phyloP scores from a whole-genome alignment of 1,284 basidiomycete species.

The Veloporphyrellus conicus region DNA sequence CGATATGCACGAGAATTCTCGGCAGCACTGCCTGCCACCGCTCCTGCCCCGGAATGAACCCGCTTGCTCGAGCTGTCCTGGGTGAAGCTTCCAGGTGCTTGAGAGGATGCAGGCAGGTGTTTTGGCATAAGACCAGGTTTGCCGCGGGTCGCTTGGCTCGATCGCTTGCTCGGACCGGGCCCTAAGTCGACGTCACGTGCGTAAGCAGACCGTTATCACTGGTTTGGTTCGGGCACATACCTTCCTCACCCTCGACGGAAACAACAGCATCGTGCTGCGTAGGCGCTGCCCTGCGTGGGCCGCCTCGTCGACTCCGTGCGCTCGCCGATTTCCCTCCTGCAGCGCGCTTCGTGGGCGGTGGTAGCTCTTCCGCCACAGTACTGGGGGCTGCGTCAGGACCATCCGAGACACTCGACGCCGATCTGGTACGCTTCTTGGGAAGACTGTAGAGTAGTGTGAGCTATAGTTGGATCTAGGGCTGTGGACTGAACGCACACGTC shows the following conservation, averaged over 20 bases:
- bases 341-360: conserved; percentile 31
- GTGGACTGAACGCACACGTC: conserved; percentile 50
- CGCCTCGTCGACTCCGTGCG: conserved; percentile 40
- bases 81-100: conserved; percentile 37
- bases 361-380: conserved; percentile 42
- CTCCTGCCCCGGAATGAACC: conserved; percentile 37
- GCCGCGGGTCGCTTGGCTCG: conserved; percentile 44
- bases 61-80: conserved; percentile 48
- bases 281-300: conserved; percentile 27
- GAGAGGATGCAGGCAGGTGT: conserved; percentile 46
- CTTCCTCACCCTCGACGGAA: conserved; percentile 59
- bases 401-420: conserved; percentile 64
- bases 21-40: conserved; percentile 19
- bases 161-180: conserved; percentile 39
- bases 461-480: conserved; percentile 9
- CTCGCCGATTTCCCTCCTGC: conserved; percentile 29
- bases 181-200: conserved; percentile 36
- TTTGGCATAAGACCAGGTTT: conserved; percentile 45
- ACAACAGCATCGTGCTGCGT: conserved; percentile 39
- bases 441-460: conserved; percentile 37
- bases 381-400: conserved; percentile 37
- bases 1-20: conserved; percentile 56
- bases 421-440: conserved; percentile 65
- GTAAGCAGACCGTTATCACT: conserved; percentile 26
- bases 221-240: conserved; percentile 40